Conservation (phyloP, 208 protist genomes). For the Acanthamoeba lugdunensis region DNA sequence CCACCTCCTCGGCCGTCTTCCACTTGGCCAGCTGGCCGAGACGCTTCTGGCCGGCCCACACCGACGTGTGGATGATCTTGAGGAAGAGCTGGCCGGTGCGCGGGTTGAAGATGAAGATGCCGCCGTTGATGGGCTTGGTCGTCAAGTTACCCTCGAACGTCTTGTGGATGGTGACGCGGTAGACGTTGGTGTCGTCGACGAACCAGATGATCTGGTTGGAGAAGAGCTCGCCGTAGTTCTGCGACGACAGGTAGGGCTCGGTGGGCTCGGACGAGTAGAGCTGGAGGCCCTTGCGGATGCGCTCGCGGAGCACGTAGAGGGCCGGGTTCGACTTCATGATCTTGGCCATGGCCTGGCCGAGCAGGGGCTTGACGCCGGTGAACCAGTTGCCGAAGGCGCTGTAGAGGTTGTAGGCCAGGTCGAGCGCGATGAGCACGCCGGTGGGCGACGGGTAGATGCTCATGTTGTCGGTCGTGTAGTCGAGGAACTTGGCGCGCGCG, state of each 20-base stretch:
- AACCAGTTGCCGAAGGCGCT: conserved; percentile 98
- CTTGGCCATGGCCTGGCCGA: conserved; percentile 97
- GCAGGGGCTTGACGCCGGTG: conserved; percentile 96
- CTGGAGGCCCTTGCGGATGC: conserved; percentile 98
- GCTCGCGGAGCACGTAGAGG: conserved; percentile 98
- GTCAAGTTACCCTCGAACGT: conserved; percentile 98
- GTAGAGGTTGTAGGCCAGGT: conserved; percentile 99
- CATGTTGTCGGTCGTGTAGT: conserved; percentile 98
- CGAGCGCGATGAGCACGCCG: conserved; percentile 97
- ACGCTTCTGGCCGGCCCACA: conserved; percentile 99
- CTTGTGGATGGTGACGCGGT: conserved; percentile 99
- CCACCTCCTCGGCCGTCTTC: conserved; percentile 99
- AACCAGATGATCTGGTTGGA: conserved; percentile 99
- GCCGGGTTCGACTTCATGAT: conserved; percentile 99
- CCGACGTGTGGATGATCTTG: conserved; percentile 99
- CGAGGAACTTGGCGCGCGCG: conserved; percentile 97
- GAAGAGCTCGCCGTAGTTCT: conserved; percentile 99
- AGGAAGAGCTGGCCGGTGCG: conserved; percentile 98
- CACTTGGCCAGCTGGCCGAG: conserved; percentile 98
- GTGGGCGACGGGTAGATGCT: conserved; percentile 98
- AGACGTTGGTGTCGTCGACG: conserved; percentile 99
- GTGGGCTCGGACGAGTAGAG: conserved; percentile 99
- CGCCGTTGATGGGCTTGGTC: conserved; percentile 92
- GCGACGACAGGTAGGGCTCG: conserved; percentile 97
- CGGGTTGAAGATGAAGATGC: conserved; percentile 99